Base-by-base conservation (phyloP, 1,284 basidiomycete genomes). In the Ustilago sp. region DNA sequence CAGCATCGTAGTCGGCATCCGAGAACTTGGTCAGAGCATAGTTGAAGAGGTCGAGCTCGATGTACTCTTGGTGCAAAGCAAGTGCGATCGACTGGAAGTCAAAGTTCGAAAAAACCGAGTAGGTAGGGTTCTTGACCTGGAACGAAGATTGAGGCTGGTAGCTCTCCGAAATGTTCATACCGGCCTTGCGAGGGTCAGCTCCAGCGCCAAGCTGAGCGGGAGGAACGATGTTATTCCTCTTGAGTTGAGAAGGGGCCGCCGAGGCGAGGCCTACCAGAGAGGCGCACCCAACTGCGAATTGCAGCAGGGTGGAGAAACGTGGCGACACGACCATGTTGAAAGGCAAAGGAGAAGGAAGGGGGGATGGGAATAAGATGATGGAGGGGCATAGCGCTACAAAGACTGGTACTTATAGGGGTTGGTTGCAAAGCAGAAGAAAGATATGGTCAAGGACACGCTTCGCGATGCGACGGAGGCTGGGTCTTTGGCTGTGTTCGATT, bases 1-100 rank as follows among this genome's bases (percentile, higher is more conserved):
- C 61, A 8, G 59, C 68, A 35, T 71, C 71, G 51, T 77, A 80
- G 51, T 82, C 74, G 13, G 62, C 77, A n/a, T 69, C 74, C 9
- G 76, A 74, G 47, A 82, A 82, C 51, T 71, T 70, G 53, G 69
- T 68, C 31, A 82, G 63, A 7, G 60, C 77, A 48, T 82, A 77
- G 62, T 80, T 80, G 79, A 82, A 82, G 4, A 74, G 64, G 51
- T 82, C 80, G 19, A 80, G 68, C 74, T 82, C 80, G 54, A 82
- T 82, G 63, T 74, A 79, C 68, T 82, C 80, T 47, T 80, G 79
- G 51, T 77, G 76, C 38, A 74, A 8, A 32, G 63, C 77, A 23
- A 80, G 77, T 11, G 66, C 70, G 34, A 80, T 66, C 38, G 69
- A 71, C 60, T 79, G 77, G 36, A 73, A 79, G 53, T 80, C 79